Percentiles rank a stretch among this genome's conserved stretches.
These are phyloP conservation scores for Citrus glauca DNA, from an alignment of 345 rosid genomes.

Conservation along the genomic window DNA sequence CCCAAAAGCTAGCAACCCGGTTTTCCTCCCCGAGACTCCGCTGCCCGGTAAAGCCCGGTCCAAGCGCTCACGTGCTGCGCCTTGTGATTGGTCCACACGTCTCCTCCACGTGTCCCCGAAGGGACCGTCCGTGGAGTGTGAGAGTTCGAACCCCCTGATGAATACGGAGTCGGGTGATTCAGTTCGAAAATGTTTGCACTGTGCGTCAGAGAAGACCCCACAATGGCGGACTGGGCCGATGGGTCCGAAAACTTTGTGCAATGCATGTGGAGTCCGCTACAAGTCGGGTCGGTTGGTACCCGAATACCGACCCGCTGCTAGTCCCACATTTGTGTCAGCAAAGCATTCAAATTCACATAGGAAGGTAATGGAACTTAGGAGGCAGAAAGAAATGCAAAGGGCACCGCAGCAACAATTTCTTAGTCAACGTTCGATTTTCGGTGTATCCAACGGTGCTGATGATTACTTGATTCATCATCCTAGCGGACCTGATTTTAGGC, in stretches of 20 bases:
- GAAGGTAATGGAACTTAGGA: conserved; percentile 73
- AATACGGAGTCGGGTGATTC: conserved; percentile 2
- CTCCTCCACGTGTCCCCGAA: conserved; percentile 43
- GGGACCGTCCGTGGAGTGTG: conserved; percentile 24
- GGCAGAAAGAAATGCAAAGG: conserved; percentile 50
- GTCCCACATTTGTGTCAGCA: conserved; percentile 60
- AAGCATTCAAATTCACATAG: conserved; percentile 77
- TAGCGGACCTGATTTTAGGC: conserved; percentile 40
- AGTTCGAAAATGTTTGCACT: conserved; percentile 55
- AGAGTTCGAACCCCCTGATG: background rate
- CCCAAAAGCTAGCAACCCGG: conserved; percentile 24
- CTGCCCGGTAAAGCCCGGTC: conserved; percentile 63
- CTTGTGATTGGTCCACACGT: conserved; percentile 72
- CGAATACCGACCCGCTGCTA: conserved; percentile 77
- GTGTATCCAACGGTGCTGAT: conserved; percentile 44
- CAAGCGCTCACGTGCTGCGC: conserved; percentile 62
- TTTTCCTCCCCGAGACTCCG: conserved; percentile 46
- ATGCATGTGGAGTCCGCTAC: conserved; percentile 76
- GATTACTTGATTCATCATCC: conserved; percentile 46
- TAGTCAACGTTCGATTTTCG: conserved; percentile 41
- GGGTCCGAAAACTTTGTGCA: conserved; percentile 74
- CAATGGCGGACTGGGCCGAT: conserved; percentile 82
- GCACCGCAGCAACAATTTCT: conserved; percentile 42
- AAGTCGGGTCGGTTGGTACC: conserved; percentile 75
- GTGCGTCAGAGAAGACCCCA: conserved; percentile 68